Evolutionary conservation across 352 stramenopile genomes (phyloP).

Genomic region (Phytophthora kernoviae): DNA sequence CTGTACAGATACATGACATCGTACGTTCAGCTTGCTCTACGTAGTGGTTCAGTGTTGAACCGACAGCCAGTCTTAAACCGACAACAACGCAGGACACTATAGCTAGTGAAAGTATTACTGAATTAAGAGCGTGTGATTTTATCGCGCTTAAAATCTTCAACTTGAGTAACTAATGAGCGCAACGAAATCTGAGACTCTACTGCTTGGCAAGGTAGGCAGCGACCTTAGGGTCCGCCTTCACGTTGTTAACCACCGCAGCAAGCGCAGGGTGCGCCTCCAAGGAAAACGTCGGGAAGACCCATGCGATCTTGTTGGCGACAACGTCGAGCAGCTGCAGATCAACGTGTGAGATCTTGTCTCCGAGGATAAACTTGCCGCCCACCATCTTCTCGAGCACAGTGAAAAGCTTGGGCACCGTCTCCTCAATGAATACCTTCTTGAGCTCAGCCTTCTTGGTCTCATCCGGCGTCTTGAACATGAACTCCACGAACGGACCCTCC

Average conservation of each 20-base stretch:
- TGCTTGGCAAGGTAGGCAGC: constrained; percentile 47
- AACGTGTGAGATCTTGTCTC: constrained; percentile 41
- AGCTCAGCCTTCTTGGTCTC: constrained; percentile 44
- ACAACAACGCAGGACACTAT: no score
- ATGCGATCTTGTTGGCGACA: constrained; percentile 42
- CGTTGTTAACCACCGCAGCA: constrained; percentile 34
- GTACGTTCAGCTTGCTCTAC: no score
- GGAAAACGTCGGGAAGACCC: constrained; percentile 26
- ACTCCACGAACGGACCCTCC: constrained; percentile 14
- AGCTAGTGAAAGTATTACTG: no score
- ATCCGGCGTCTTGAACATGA: constrained; percentile 40
- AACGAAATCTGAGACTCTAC: constrained; percentile 1
- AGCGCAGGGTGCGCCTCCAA: constrained; percentile 52
- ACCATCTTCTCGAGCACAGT: constrained; percentile 46
- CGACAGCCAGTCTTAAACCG: no score
- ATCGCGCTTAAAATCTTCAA: no score
- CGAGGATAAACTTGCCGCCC: constrained; percentile 56
- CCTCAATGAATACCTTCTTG: constrained; percentile 44
- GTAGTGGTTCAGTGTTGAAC: no score
- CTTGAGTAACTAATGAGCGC: no score
- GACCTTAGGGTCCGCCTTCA: constrained; percentile 46
- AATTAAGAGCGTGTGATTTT: no score
- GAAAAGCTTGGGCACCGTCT: constrained; percentile 44
- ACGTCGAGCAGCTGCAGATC: constrained; percentile 55
- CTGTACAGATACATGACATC: no score